Conservation (phyloP, 768 basidiomycete genomes). For the Lyophyllum shimeji region DNA sequence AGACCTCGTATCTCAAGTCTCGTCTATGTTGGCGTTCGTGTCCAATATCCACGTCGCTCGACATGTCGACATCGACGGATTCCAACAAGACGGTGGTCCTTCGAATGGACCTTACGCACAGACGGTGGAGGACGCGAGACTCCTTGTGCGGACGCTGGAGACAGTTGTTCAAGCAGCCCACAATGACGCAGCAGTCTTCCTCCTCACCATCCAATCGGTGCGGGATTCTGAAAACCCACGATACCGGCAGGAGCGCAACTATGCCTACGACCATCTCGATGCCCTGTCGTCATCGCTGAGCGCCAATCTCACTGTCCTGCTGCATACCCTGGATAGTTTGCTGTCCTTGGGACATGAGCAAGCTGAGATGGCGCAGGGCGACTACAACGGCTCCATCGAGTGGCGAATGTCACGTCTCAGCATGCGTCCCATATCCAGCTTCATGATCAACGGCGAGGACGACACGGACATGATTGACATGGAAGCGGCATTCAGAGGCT, state of each 20-base stretch:
- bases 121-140: slow-evolving; percentile 68
- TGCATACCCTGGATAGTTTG: slow-evolving; percentile 62
- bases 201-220: slow-evolving; percentile 59
- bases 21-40: slow-evolving; percentile 56
- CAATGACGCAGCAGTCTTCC: slow-evolving; percentile 63
- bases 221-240: slow-evolving; percentile 34
- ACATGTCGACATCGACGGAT: slow-evolving; percentile 81
- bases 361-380: slow-evolving; percentile 64
- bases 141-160: slow-evolving; percentile 71
- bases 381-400: slow-evolving; percentile 75
- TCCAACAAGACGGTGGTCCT: slow-evolving; percentile 47
- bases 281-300: slow-evolving; percentile 50
- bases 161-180: slow-evolving; percentile 68
- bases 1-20: slow-evolving; percentile 54
- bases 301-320: slow-evolving; percentile 54
- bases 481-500: slow-evolving; percentile 36
- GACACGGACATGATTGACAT: slow-evolving; percentile 55
- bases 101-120: slow-evolving; percentile 55
- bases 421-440: slow-evolving; percentile 38
- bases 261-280: slow-evolving; percentile 46
- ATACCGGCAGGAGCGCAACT: slow-evolving; percentile 29
- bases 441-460: slow-evolving; percentile 27
- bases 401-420: slow-evolving; percentile 76
- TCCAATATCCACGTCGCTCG: slow-evolving; percentile 77
- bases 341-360: slow-evolving; percentile 69